phyloP scores from a whole-genome alignment of 2,329 filamentous ascomycete genomes.

The Aspergillus vadensis region DNA sequence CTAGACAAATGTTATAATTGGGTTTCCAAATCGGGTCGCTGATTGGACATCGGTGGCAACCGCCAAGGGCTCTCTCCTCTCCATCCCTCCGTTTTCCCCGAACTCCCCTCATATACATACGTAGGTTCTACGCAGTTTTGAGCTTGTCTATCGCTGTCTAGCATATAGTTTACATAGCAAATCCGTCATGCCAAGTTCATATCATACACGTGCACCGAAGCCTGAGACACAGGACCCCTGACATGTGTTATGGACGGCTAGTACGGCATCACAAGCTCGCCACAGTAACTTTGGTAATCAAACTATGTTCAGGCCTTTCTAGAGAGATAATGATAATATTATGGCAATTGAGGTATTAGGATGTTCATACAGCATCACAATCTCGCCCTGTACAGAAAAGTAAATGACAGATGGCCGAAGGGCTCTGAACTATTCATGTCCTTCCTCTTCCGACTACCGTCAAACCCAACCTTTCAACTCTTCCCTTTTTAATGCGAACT shows the following conservation, averaged over 20 bases:
- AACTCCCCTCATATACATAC: neutral
- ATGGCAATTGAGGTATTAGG: slow-evolving; percentile 5
- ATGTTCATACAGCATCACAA: slow-evolving; percentile 3
- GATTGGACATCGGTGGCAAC: neutral
- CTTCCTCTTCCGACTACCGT: neutral
- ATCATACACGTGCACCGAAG: no score
- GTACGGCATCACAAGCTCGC: neutral
- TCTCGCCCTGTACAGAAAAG: neutral
- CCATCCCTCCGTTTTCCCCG: neutral
- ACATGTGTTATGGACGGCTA: neutral
- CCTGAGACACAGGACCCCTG: neutral
- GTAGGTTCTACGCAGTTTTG: neutral
- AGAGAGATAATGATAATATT: neutral
- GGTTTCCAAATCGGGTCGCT: no score
- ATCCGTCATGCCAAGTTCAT: no score
- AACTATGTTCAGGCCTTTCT: neutral
- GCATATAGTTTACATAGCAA: no score
- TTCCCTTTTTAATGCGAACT: neutral
- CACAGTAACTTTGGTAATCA: neutral
- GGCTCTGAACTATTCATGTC: neutral
- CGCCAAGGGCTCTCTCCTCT: neutral
- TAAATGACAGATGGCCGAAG: neutral
- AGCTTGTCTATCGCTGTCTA: neutral
- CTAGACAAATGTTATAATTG: neutral
- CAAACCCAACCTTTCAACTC: neutral